phyloP scores from a whole-genome alignment of 306 rosid species.

The Myrica gale region DNA sequence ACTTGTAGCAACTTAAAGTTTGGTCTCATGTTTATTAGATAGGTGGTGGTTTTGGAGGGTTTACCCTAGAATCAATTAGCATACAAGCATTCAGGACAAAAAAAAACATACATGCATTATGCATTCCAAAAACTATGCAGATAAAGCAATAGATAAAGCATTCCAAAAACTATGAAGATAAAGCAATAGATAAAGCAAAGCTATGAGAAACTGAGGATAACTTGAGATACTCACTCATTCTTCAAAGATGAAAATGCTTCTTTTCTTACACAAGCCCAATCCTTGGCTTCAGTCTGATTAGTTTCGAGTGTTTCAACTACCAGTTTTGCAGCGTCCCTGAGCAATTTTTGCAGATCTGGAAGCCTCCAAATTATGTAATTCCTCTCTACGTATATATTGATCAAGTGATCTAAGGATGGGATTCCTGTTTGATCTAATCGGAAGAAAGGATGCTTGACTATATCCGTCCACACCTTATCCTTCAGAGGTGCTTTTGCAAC shows the following conservation, averaged over 20 bases:
- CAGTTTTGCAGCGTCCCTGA: conserved; percentile 62
- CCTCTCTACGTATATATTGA: conserved; percentile 78
- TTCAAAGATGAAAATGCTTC: conserved; percentile 88
- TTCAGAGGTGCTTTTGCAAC: conserved; percentile 86
- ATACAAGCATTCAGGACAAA: neutral
- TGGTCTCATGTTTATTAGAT: no score
- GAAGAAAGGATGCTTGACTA: conserved; percentile 61
- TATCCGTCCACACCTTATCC: conserved; percentile 69
- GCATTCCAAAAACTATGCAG: neutral
- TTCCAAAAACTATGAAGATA: neutral
- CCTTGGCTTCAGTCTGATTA: conserved; percentile 55
- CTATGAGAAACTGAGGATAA: neutral
- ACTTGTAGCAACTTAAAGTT: neutral
- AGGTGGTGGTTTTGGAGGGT: neutral
- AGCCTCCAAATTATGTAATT: conserved; percentile 89
- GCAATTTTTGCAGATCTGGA: conserved; percentile 77
- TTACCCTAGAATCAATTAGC: neutral
- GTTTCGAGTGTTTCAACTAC: conserved; percentile 60
- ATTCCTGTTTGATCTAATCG: conserved; percentile 61
- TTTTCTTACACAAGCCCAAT: conserved; percentile 90
- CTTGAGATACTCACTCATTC: conserved; percentile 67
- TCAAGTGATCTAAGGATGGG: conserved; percentile 81
- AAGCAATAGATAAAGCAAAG: conserved; percentile 10
- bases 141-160: conserved; percentile 13
- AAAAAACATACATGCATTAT: neutral